phyloP scores from a whole-genome alignment of 768 basidiomycete species.

The Mrakia gelida region DNA sequence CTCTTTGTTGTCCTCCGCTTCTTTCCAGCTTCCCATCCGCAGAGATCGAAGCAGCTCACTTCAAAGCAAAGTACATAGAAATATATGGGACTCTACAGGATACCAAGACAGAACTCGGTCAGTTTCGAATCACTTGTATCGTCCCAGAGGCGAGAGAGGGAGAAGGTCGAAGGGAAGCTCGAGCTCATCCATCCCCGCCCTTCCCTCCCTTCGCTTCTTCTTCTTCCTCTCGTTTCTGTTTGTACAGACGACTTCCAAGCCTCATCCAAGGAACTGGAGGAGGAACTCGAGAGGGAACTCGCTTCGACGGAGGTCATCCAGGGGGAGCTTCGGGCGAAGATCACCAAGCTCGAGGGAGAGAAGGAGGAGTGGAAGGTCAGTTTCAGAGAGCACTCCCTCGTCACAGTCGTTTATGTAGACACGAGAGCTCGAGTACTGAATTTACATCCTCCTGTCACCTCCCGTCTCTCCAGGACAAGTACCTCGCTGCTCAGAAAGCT shows the following conservation, averaged over 20 bases:
- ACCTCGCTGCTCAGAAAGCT: slow-evolving; percentile 43
- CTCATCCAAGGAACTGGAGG: slow-evolving; percentile 44
- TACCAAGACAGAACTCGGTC: slow-evolving; percentile 30
- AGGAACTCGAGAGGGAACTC: slow-evolving; percentile 43
- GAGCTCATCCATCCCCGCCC: not conserved
- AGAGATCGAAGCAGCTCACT: slow-evolving; percentile 28
- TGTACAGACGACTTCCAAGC: slow-evolving; percentile 42
- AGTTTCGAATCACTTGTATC: not conserved
- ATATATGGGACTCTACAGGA: slow-evolving; percentile 29
- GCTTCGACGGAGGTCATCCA: slow-evolving; percentile 40
- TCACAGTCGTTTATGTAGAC: slow-evolving; percentile 41
- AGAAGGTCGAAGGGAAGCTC: not conserved
- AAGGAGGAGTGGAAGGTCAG: slow-evolving; percentile 74
- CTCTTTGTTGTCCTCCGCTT: slow-evolving; percentile 1
- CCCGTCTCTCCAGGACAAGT: slow-evolving; percentile 39
- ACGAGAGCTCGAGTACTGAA: not conserved
- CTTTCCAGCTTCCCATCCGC: slow-evolving; percentile 23
- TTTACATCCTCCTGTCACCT: not conserved
- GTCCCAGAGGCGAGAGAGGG: not conserved
- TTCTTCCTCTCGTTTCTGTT: not conserved
- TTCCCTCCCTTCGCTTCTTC: not conserved
- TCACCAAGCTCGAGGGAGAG: slow-evolving; percentile 38
- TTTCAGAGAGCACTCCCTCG: slow-evolving; percentile 14
- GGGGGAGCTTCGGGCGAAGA: slow-evolving; percentile 37
- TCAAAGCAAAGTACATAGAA: slow-evolving; percentile 24